phyloP scores from a whole-genome alignment of 257 asterid genomes.

The Scutellaria barbata region DNA sequence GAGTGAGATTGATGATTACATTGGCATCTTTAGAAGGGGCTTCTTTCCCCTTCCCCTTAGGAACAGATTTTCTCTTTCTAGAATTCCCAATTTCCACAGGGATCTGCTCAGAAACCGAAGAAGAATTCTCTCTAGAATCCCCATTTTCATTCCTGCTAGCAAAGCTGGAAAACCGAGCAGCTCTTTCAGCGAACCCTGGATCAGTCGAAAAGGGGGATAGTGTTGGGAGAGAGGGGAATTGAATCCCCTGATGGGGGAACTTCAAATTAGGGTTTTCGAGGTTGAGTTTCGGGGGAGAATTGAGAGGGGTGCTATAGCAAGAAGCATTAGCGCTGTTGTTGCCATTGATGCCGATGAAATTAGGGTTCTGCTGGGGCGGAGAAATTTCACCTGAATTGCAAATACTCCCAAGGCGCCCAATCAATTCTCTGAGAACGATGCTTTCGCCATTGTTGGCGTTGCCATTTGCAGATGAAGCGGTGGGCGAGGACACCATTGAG shows the following conservation, averaged over 20 bases:
- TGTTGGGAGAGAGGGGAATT: slow-evolving; percentile 40
- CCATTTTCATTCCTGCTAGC: slow-evolving; percentile 53
- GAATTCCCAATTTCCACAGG: slow-evolving; percentile 49
- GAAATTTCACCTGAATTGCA: slow-evolving; percentile 69
- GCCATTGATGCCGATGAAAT: not conserved
- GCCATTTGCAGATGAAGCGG: slow-evolving; percentile 42
- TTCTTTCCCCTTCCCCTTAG: slow-evolving; percentile 67
- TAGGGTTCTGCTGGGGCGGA: slow-evolving; percentile 41
- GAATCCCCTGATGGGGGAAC: slow-evolving; percentile 30
- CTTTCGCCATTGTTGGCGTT: slow-evolving; percentile 43
- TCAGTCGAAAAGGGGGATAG: slow-evolving; percentile 59
- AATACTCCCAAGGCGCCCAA: slow-evolving; percentile 75
- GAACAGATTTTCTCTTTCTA: slow-evolving; percentile 71
- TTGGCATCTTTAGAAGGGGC: slow-evolving; percentile 44
- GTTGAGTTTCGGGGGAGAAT: slow-evolving; percentile 79
- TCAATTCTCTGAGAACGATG: slow-evolving; percentile 66
- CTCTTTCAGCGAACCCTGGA: slow-evolving; percentile 73
- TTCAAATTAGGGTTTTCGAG: slow-evolving; percentile 48
- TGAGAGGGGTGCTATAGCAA: slow-evolving; percentile 70
- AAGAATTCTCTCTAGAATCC: slow-evolving; percentile 80
- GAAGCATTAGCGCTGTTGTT: slow-evolving; percentile 51
- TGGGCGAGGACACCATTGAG: slow-evolving; percentile 93
- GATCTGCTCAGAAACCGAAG: slow-evolving; percentile 75
- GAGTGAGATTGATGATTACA: slow-evolving; percentile 37
- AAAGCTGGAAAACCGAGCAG: slow-evolving; percentile 73